Evolutionary conservation across 1,139 yeast species (phyloP), one percentile per base, ranked within the genome.

Genomic region (Geotrichum cucujoidarum): DNA sequence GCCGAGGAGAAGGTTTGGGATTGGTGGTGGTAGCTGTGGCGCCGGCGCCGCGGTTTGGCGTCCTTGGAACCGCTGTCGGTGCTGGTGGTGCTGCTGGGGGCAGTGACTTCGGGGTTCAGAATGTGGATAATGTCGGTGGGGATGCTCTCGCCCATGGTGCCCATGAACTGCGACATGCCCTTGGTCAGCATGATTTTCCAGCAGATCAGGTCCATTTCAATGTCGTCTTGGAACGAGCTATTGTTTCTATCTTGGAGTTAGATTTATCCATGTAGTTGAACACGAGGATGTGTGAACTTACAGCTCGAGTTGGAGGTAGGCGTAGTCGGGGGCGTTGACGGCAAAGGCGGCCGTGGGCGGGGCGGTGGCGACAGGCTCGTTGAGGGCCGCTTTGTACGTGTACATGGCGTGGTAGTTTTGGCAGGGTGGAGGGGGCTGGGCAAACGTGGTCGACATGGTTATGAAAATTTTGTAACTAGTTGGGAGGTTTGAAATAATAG

Each of bases 91-190:
- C 27, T 10, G 6, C 8, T 10, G 27, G 27, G 10, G 6, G 6
- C 10, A 24, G 31, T 6, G 2, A 32, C 22, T 6, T n/a, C 37
- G 10, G 53, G 53, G 29, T 51, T 34, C 18, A 52, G 21, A 13
- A 52, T 42, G 27, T 64, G 66, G 45, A 73, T 53, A n/a, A 74
- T 57, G 52, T 75, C 79, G 18, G 70, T 63, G 7, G 69, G 71
- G 1, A 69, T 60, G 2, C 76, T 65, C 38, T 68, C 69, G 1
- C 78, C 79, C 21, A 67, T 53, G 2, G 69, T 34, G 1, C 80
- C 80, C 35, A 67, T 60, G 42, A 67, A 60, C 44, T 64, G 63
- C 34, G 60, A 55, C 49, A 76, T 54, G 22, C 73, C 66, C 2
- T 63, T 53, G 17, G 55, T 51, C 11, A 75, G 62, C 25, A 67